Evolutionary conservation across 441 rosid species (phyloP).

Genomic region (Geranium incanum): DNA sequence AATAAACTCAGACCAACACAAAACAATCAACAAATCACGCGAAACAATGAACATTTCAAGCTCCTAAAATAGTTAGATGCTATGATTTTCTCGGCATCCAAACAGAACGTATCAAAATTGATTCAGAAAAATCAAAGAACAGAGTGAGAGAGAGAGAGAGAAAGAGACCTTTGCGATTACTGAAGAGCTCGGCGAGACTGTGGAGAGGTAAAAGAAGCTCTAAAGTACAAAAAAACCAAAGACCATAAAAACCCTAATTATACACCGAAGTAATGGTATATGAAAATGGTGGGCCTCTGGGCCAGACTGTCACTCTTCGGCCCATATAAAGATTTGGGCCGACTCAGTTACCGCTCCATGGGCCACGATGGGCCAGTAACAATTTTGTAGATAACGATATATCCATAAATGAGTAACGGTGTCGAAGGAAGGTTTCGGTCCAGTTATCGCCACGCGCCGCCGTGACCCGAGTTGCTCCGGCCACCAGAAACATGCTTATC

Average conservation of each 20-base stretch:
- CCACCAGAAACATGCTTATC: neutral
- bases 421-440: too few relatives aligned
- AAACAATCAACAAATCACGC: neutral
- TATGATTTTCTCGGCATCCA: neutral
- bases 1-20: neutral
- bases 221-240: neutral
- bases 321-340: too few relatives aligned
- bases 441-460: too few relatives aligned
- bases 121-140: neutral
- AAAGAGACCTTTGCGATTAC: neutral
- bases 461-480: neutral
- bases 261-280: neutral
- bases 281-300: neutral
- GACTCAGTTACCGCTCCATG: too few relatives aligned
- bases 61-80: too few relatives aligned
- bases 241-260: neutral
- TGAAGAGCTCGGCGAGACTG: neutral
- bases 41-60: neutral
- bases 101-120: neutral
- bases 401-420: too few relatives aligned
- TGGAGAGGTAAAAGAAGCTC: neutral
- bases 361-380: too few relatives aligned
- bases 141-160: neutral
- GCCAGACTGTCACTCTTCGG: neutral
- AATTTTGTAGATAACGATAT: too few relatives aligned